Conservation (phyloP, 169 alveolate genomes). For the Plasmodium blacklocki region DNA sequence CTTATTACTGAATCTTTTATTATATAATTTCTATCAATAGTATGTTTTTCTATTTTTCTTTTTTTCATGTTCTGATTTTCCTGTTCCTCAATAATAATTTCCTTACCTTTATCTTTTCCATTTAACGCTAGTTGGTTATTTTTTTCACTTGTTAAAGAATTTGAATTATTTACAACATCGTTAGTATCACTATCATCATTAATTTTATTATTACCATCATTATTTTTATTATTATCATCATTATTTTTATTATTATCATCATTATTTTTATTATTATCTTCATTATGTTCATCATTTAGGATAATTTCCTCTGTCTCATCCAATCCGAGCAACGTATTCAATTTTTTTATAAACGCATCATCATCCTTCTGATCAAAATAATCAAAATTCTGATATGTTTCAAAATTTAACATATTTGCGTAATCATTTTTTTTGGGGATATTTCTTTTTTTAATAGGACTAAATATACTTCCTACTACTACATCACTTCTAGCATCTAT, state of each 20-base stretch:
- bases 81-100: not conserved
- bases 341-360: constrained; percentile 63
- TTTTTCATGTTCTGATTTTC: constrained; percentile 39
- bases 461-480: constrained; percentile 68
- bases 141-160: not conserved
- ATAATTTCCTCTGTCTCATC: constrained; percentile 38
- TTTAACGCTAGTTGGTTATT: constrained; percentile 8
- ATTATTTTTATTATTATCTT: not conserved
- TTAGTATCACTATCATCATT: not conserved
- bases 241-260: not conserved
- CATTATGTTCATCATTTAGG: constrained; percentile 11
- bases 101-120: constrained; percentile 3
- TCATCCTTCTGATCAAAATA: constrained; percentile 76
- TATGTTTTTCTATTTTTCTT: constrained; percentile 69
- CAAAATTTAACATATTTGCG: constrained; percentile 46
- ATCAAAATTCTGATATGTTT: constrained; percentile 74
- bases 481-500: constrained; percentile 62
- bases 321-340: constrained; percentile 64
- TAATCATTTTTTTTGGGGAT: constrained; percentile 42
- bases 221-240: not conserved
- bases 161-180: not conserved
- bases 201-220: not conserved
- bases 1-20: constrained; percentile 48
- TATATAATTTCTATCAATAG: constrained; percentile 60
- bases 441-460: constrained; percentile 41